A percentile compares a stretch with the other conserved stretches of the same genome.
phyloP scores from a whole-genome alignment of 176 grass and related monocot genomes.

The Carex parvula region DNA sequence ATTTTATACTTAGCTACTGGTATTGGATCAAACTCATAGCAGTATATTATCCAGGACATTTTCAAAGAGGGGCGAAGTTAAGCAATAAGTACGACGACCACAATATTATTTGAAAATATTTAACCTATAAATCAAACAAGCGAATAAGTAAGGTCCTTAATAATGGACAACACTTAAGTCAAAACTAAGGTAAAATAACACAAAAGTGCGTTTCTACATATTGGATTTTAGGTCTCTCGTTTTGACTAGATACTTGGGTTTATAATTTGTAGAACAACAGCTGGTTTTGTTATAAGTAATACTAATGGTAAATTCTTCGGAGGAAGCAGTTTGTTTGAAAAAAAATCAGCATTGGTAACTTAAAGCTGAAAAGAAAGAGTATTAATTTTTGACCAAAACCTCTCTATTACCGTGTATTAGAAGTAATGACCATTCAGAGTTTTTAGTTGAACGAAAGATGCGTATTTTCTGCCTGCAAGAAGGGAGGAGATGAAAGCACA shows the following conservation, averaged over 20 bases:
- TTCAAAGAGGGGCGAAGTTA: background rate
- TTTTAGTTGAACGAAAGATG: background rate
- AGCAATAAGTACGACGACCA: background rate
- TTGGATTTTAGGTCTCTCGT: background rate
- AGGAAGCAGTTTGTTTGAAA: constrained; percentile 14
- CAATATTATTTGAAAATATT: background rate
- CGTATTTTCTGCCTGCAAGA: no score
- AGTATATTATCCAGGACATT: background rate
- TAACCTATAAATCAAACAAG: background rate
- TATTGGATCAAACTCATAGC: background rate
- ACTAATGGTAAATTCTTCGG: background rate
- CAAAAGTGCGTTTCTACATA: background rate
- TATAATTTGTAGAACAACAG: background rate
- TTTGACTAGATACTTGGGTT: background rate
- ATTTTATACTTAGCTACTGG: background rate
- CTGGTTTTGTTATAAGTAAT: background rate
- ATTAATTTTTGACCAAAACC: background rate
- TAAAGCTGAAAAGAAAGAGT: background rate
- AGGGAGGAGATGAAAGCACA: background rate
- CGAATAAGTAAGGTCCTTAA: background rate
- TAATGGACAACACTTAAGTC: constrained; percentile 1
- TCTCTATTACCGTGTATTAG: background rate
- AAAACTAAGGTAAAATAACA: background rate
- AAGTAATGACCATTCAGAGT: background rate
- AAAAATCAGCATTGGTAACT: constrained; percentile 2